phyloP scores from a whole-genome alignment of 2,329 filamentous ascomycete species.

The Leptographium procerum region DNA sequence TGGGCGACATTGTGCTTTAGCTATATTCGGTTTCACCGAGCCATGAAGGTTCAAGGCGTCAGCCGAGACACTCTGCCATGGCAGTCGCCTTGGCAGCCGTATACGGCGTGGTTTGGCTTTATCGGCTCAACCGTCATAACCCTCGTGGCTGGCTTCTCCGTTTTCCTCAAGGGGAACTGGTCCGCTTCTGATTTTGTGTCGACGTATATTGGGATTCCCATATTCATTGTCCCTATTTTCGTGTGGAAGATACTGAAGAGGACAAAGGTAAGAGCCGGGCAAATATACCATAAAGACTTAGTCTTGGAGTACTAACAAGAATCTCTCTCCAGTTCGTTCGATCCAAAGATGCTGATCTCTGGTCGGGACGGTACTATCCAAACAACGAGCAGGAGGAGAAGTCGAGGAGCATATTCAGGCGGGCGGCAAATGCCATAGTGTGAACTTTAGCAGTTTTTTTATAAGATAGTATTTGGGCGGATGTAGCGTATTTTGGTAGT shows the following conservation, averaged over 20 bases:
- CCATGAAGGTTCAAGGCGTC: constrained; percentile 51
- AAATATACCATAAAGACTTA: background rate
- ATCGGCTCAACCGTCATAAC: constrained; percentile 11
- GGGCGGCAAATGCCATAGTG: background rate
- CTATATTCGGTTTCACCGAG: constrained; percentile 58
- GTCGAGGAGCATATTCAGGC: background rate
- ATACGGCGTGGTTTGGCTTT: constrained; percentile 1
- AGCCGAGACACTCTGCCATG: constrained; percentile 46
- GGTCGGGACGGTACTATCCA: background rate
- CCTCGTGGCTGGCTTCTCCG: constrained; percentile 17
- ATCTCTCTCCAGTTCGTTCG: background rate
- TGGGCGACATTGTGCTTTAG: constrained; percentile 56
- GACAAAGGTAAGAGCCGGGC: constrained; percentile 19
- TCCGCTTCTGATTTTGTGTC: constrained; percentile 23
- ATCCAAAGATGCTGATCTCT: background rate
- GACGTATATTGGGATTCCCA: constrained; percentile 28
- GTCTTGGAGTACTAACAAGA: background rate
- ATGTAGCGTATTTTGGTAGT: too few species aligned
- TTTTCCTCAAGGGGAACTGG: constrained; percentile 16
- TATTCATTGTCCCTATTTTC: constrained; percentile 28
- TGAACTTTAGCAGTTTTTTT: background rate
- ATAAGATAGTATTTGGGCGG: too few species aligned
- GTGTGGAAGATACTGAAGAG: constrained; percentile 26
- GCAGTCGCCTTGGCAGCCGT: background rate
- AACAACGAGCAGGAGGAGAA: background rate